phyloP scores from a whole-genome alignment of 495 filamentous ascomycete genomes.

The Bryoglossum gracile region DNA sequence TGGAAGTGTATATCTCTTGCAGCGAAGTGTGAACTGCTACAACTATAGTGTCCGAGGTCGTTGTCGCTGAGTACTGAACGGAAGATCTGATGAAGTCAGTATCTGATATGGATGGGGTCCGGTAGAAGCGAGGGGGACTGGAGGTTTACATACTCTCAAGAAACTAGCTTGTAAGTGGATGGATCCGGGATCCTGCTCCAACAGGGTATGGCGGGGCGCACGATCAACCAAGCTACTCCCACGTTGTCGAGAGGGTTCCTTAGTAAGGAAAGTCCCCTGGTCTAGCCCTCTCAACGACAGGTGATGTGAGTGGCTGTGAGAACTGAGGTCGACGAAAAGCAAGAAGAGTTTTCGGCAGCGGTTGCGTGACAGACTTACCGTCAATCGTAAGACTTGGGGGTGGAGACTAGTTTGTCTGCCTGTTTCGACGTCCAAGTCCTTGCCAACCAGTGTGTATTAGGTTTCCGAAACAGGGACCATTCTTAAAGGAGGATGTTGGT shows the following conservation, averaged over 20 bases:
- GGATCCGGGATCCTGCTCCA: conserved; percentile 9
- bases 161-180: conserved; percentile 10
- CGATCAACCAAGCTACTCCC: conserved; percentile 15
- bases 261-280: conserved; percentile 13
- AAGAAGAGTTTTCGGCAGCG: conserved; percentile 19
- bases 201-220: conserved; percentile 17
- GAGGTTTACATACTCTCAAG: conserved; percentile 20
- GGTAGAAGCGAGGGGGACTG: conserved; percentile 6
- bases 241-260: conserved; percentile 15
- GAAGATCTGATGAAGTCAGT: conserved; percentile 16
- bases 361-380: conserved; percentile 14
- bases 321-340: conserved; percentile 11
- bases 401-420: conserved; percentile 17
- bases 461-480: conserved; percentile 23
- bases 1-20: neutral
- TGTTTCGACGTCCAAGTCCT: conserved; percentile 23
- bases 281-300: conserved; percentile 11
- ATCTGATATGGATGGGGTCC: conserved; percentile 8
- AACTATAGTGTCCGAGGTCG: neutral
- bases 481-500: conserved; percentile 16
- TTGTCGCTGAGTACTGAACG: too few relatives aligned
- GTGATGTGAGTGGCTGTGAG: conserved; percentile 19
- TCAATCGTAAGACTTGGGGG: conserved; percentile 19
- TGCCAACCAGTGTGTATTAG: conserved; percentile 16
- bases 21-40: neutral